These are phyloP conservation scores for Sphagnum tenellum DNA, from an alignment of 225 moss, liverwort and hornwort species.

Conservation along the genomic window DNA sequence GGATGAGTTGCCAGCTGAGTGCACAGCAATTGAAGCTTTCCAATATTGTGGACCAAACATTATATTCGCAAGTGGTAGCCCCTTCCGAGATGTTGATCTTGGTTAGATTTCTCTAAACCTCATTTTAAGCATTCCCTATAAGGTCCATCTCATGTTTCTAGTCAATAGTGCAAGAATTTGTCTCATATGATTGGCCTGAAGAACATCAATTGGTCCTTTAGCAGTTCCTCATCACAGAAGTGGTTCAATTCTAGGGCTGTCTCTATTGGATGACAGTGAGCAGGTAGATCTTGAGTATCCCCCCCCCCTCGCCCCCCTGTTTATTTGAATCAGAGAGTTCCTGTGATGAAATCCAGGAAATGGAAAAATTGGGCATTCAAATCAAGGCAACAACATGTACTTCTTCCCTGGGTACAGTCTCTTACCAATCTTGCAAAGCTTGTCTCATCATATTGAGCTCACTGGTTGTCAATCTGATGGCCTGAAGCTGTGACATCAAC, in stretches of 20 bases:
- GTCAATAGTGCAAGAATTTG: too few relatives aligned
- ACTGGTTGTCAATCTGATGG: too few relatives aligned
- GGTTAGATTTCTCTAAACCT: conserved; percentile 24
- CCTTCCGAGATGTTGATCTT: conserved; percentile 89
- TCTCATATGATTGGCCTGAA: too few relatives aligned
- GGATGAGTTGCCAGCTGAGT: conserved; percentile 57
- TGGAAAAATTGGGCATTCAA: conserved; percentile 78
- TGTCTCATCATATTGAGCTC: too few relatives aligned
- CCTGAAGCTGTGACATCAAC: too few relatives aligned
- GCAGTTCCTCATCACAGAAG: too few relatives aligned
- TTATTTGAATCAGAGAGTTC: background rate
- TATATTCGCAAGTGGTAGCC: conserved; percentile 92
- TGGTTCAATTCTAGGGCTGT: too few relatives aligned
- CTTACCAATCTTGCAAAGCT: background rate
- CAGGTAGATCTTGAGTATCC: too few relatives aligned
- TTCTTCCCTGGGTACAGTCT: conserved; percentile 72
- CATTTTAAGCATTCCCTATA: background rate
- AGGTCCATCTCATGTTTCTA: too few relatives aligned
- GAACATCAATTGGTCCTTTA: too few relatives aligned
- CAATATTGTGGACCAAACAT: conserved; percentile 73
- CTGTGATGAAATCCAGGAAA: conserved; percentile 33
- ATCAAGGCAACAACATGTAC: conserved; percentile 99
- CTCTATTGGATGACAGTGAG: too few relatives aligned
- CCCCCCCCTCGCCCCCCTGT: too few relatives aligned
- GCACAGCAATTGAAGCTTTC: conserved; percentile 92